Evolutionary conservation across 2,329 filamentous ascomycete genomes (phyloP), one percentile per base, ranked within the genome.

Genomic region (Penicillium sp.): DNA sequence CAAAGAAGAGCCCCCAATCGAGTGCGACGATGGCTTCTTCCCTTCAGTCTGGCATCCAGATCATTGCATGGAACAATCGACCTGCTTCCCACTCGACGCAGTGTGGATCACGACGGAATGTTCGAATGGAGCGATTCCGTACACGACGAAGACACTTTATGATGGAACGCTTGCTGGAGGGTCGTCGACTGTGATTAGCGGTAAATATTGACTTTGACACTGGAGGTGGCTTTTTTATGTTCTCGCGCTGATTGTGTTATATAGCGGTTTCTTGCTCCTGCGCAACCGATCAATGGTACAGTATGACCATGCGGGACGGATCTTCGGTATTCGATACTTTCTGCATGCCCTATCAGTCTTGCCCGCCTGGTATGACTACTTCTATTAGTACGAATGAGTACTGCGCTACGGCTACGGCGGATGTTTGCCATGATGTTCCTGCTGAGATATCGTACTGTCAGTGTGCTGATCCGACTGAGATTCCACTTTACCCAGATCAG

Each of bases 181-280:
- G 4, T 14, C 45, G 9, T 62, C 61, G 1, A 66, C 65, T 19
- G 53, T 60, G 2, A 60, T 68, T 10, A 68, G 49, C 7, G 60
- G 66, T 65, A 55, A 54, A 62, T 11, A 21, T 27, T 33, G 7
- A 35, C 29, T 19, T 8, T 33, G 27, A 19, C 13, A 11, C 4
- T 11, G 26, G 16, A 4, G 27, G 27, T 31, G 46, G 14, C 11
- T 31, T 3, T 29, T 3, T 3, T 26, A 6, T 21, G 0, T 25
- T 13, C 9, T 13, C 10, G 4, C 21, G 21, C 10, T 23, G 19
- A 29, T 35, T 14, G 4, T 33, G 14, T 14, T 23, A 19, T 48
- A n/a, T 44, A 69, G 67, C 51, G 4, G 60, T 69, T n/a, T 62
- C 58, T 10, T 70, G 67, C 29, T 59, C 63, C 9, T 70, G 67